Percentiles rank a stretch among this genome's conserved stretches.
These are phyloP conservation scores for Lepiota subincarnata DNA, from an alignment of 768 basidiomycete species.

Conservation along the genomic window DNA sequence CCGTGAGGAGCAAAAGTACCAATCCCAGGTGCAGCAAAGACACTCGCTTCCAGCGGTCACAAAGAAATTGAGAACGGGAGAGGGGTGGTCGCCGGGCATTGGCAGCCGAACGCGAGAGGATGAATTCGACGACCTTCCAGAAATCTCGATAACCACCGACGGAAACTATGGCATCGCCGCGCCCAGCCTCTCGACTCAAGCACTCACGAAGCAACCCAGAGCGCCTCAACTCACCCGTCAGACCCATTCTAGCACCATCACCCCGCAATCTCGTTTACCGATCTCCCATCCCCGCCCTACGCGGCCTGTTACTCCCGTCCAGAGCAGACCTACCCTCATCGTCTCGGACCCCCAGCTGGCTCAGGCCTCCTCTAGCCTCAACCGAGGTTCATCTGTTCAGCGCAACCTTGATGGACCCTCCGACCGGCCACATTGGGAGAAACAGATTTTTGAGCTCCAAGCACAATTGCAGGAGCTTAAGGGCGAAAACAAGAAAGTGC, in stretches of 20 bases:
- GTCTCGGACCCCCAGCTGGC: neutral
- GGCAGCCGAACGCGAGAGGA: slow-evolving; percentile 18
- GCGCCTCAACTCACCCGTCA: neutral
- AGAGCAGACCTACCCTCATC: neutral
- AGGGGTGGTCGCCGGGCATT: slow-evolving; percentile 37
- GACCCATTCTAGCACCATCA: neutral
- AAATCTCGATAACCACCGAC: slow-evolving; percentile 48
- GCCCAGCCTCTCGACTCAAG: neutral
- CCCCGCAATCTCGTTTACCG: neutral
- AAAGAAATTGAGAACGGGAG: slow-evolving; percentile 54
- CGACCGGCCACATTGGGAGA: slow-evolving; percentile 12
- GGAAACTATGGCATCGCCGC: slow-evolving; percentile 41
- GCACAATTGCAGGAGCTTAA: slow-evolving; percentile 37
- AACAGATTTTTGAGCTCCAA: slow-evolving; percentile 26
- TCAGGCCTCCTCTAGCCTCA: neutral
- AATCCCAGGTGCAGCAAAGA: slow-evolving; percentile 15
- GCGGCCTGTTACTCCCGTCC: neutral
- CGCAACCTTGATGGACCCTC: neutral
- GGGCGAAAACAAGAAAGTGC: slow-evolving; percentile 44
- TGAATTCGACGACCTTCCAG: slow-evolving; percentile 54
- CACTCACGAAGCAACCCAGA: neutral
- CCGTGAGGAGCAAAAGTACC: slow-evolving; percentile 47
- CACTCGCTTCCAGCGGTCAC: slow-evolving; percentile 32
- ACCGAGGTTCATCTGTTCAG: neutral
- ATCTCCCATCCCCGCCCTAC: neutral